phyloP scores from a whole-genome alignment of 1,139 yeast genomes.

The Kodamaea arcana region DNA sequence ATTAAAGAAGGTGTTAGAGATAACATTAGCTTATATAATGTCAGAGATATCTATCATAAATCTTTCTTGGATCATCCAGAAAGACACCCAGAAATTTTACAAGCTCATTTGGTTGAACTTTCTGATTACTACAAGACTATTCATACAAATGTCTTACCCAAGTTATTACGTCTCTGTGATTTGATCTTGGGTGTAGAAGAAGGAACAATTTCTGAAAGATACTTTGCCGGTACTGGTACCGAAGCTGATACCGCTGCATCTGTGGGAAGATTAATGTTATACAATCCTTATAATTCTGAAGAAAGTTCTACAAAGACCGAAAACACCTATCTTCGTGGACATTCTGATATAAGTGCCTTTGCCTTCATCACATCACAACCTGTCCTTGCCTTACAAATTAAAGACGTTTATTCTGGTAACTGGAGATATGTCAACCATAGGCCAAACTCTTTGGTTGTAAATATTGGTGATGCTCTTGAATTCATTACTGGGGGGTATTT shows the following conservation, averaged over 20 bases:
- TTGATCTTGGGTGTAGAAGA: conserved; percentile 39
- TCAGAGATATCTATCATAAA: conserved; percentile 28
- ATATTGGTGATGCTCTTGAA: conserved; percentile 48
- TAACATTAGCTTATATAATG: conserved; percentile 36
- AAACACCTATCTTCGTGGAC: conserved; percentile 48
- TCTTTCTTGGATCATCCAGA: conserved; percentile 9
- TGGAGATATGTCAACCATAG: conserved; percentile 48
- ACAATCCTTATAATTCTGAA: conserved; percentile 31
- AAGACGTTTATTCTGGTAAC: conserved; percentile 41
- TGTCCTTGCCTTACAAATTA: conserved; percentile 45
- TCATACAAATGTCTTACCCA: conserved; percentile 31
- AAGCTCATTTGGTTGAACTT: conserved; percentile 31
- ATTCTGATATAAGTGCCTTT: conserved; percentile 46
- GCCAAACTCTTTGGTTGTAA: conserved; percentile 44
- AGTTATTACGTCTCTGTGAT: conserved; percentile 35
- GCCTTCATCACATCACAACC: conserved; percentile 49
- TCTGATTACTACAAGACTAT: conserved; percentile 31
- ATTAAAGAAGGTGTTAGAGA: conserved; percentile 38
- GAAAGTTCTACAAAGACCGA: conserved; percentile 23
- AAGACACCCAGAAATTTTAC: conserved; percentile 35
- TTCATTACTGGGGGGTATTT: conserved; percentile 48
- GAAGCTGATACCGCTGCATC: conserved; percentile 26
- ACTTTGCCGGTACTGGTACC: conserved; percentile 30
- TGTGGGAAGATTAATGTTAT: conserved; percentile 40
- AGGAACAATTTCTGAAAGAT: conserved; percentile 31